Evolutionary conservation across 352 stramenopile species (phyloP).

Genomic region (Thraustochytrium striatum): DNA sequence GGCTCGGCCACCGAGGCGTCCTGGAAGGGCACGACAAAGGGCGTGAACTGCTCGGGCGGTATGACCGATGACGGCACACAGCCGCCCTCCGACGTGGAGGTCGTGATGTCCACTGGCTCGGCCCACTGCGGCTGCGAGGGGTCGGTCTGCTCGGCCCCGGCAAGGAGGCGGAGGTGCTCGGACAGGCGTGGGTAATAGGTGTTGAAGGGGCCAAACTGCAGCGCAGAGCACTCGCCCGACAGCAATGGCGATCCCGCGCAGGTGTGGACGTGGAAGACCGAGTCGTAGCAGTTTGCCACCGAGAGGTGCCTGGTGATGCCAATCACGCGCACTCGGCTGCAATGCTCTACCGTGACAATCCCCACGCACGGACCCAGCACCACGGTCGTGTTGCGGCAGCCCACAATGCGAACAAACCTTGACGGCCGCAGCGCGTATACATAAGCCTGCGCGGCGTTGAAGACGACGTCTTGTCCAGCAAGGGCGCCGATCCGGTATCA

Average conservation of each 20-base stretch:
- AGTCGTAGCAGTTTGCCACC: constrained; percentile 31
- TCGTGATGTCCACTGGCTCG: neutral
- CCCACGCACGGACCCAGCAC: constrained; percentile 20
- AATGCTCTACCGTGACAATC: constrained; percentile 34
- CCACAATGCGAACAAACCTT: constrained; percentile 8
- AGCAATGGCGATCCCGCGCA: neutral
- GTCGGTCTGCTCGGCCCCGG: neutral
- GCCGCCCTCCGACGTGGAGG: neutral
- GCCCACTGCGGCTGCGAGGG: neutral
- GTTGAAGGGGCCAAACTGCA: constrained; percentile 32
- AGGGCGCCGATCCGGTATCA: neutral
- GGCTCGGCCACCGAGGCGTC: neutral
- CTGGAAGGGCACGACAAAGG: constrained; percentile 18
- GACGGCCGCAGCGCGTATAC: constrained; percentile 27
- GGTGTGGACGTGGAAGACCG: constrained; percentile 14
- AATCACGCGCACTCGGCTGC: constrained; percentile 11
- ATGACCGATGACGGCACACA: neutral
- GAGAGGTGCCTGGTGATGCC: constrained; percentile 11
- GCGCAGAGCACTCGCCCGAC: constrained; percentile 5
- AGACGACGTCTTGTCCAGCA: constrained; percentile 20
- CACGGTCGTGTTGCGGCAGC: neutral
- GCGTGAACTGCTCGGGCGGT: constrained; percentile 5
- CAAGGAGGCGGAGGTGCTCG: neutral
- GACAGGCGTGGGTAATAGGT: constrained; percentile 28
- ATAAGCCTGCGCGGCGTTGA: neutral